A percentile compares a stretch with the other conserved stretches of the same genome.
These are phyloP conservation scores for Cytospora mali DNA, from an alignment of 2,329 filamentous ascomycete species.

Conservation along the genomic window DNA sequence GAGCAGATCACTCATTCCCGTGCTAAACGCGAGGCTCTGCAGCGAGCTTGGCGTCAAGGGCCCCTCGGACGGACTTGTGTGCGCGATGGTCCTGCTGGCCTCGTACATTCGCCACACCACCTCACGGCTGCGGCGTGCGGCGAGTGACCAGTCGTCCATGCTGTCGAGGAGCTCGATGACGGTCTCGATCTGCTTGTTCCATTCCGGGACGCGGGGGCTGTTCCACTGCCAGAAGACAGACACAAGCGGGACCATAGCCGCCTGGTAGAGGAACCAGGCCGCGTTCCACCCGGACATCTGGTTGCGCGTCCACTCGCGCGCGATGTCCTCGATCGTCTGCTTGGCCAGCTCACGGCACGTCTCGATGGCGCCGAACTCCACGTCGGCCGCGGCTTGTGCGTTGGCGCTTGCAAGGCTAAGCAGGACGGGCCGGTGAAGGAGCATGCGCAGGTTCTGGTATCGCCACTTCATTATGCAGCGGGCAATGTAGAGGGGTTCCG, in stretches of 20 bases:
- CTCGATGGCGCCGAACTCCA: slow-evolving; percentile 69
- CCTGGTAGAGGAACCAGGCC: slow-evolving; percentile 81
- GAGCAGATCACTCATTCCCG: slow-evolving; percentile 21
- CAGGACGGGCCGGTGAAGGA: slow-evolving; percentile 73
- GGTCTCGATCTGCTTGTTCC: slow-evolving; percentile 60
- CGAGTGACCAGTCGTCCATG: slow-evolving; percentile 67
- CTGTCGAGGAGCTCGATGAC: slow-evolving; percentile 63
- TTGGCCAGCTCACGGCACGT: slow-evolving; percentile 71
- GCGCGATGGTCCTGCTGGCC: slow-evolving; percentile 46
- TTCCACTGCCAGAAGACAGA: slow-evolving; percentile 70
- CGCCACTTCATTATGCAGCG: slow-evolving; percentile 81
- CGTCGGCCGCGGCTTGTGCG: slow-evolving; percentile 52
- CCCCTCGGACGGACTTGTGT: slow-evolving; percentile 31
- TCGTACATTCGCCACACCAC: slow-evolving; percentile 67
- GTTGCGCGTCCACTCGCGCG: slow-evolving; percentile 69
- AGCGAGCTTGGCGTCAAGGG: slow-evolving; percentile 22
- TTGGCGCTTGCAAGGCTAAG: slow-evolving; percentile 64
- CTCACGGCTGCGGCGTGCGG: slow-evolving; percentile 63
- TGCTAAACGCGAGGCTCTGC: slow-evolving; percentile 21
- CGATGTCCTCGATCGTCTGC: slow-evolving; percentile 72
- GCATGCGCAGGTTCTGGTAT: slow-evolving; percentile 76
- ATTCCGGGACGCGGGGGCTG: slow-evolving; percentile 51
- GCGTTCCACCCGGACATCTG: slow-evolving; percentile 81
- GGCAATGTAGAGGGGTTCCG: slow-evolving; percentile 69
- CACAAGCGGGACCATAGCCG: slow-evolving; percentile 76